phyloP scores from a whole-genome alignment of 139 green algal genomes.

The Monoraphidium neglectum region DNA sequence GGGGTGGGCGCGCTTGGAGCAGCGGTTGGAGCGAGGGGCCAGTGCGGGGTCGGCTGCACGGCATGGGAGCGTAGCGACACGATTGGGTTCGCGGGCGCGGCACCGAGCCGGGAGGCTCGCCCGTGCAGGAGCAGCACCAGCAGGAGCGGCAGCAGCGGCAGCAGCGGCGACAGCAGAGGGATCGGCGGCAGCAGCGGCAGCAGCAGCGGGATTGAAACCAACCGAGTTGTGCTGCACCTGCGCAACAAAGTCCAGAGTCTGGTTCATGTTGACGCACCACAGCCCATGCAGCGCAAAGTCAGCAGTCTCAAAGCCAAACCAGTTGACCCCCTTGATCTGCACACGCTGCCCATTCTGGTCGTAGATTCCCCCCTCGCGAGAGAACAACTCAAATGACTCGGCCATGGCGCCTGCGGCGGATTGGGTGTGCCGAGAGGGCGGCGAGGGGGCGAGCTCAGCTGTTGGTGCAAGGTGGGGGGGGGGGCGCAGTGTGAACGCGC shows the following conservation, averaged over 20 bases:
- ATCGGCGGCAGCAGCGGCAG: background rate
- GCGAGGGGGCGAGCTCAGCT: too few relatives aligned
- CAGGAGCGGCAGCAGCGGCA: constrained; percentile 5
- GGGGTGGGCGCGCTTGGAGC: too few relatives aligned
- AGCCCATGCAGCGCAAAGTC: constrained; percentile 37
- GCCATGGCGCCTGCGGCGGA: too few relatives aligned
- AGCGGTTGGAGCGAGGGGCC: too few relatives aligned
- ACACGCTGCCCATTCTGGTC: constrained; percentile 10
- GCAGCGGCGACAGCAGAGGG: constrained; percentile 6
- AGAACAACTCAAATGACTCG: constrained; percentile 13
- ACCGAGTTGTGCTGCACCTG: background rate
- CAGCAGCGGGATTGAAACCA: background rate
- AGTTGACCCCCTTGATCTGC: constrained; percentile 30
- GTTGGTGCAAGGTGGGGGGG: too few relatives aligned
- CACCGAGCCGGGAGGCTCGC: too few relatives aligned
- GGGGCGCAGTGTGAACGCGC: too few relatives aligned
- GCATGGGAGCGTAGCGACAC: too few relatives aligned
- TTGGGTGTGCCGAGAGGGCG: too few relatives aligned
- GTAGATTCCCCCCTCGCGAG: constrained; percentile 19
- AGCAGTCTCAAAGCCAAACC: constrained; percentile 33
- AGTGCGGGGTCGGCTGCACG: too few relatives aligned
- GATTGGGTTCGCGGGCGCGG: too few relatives aligned
- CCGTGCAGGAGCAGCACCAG: too few relatives aligned
- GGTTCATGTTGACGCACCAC: constrained; percentile 21
- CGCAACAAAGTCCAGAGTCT: background rate